Base-by-base conservation (phyloP, 1,284 basidiomycete species). In the Grifola frondosa region DNA sequence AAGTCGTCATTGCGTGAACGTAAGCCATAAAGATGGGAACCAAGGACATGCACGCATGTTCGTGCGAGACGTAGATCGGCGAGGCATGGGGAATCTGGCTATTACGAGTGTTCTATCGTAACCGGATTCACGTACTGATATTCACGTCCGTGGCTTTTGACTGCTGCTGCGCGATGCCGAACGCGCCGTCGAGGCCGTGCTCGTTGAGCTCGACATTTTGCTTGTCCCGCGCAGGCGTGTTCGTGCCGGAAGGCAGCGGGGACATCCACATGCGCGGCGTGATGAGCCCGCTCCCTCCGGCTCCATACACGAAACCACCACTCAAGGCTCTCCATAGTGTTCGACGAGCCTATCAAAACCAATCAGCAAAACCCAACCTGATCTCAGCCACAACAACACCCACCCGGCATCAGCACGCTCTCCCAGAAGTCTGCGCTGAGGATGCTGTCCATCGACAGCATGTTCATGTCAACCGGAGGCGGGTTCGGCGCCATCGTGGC, bases 341-440 rank as follows among this genome's bases (percentile, higher is more conserved):
- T 85, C 35, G 78, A 77, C 54, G 87, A 91, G 1, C 88, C 88
- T 90, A 51, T 13, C 3, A 36, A 25, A 41, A 29, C 28, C 33
- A 21, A 30, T 36, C 49, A 43, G 21, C 21, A 35, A 37, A 47
- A 13, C 39, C 17, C 33, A 19, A 19, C 13, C 17, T 11, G 20
- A 40, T 29, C 22, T n/a, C n/a, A n/a, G n/a, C n/a, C n/a, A 20
- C 24, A 13, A 36, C 23, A 12, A 24, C 17, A 69, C 81, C 48
- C 54, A 88, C 87, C 88, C 55, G 88, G 88, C 32, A 91, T 81
- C 23, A 91, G 75, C 50, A 91, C 80, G 57, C 74, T 89, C 62
- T 91, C 88, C 88, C 88, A 91, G 62, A 91, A 91, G 30, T 78
- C 79, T 44, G 73, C 79, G 50, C 78, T 84, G 44, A 91, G 69